These are phyloP conservation scores for Trichoderma sp. DNA, from an alignment of 2,329 filamentous ascomycete genomes.

Conservation along the genomic window DNA sequence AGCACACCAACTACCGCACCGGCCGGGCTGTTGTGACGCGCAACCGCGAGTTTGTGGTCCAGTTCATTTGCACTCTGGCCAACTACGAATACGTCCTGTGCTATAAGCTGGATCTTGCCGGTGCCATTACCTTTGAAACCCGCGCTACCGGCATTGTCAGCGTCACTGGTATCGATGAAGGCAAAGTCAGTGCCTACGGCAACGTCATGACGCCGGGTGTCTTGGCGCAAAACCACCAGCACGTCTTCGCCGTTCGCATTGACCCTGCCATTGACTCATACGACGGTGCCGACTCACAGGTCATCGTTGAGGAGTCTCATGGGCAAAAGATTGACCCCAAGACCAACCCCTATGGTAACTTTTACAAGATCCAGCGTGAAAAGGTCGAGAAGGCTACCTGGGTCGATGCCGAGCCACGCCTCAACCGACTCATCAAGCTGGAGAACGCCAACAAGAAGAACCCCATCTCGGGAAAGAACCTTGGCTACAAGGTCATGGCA, in stretches of 20 bases:
- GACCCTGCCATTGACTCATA: conserved; percentile 62
- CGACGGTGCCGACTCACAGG: conserved; percentile 49
- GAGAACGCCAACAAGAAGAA: conserved; percentile 50
- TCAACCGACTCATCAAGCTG: conserved; percentile 53
- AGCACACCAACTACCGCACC: conserved; percentile 70
- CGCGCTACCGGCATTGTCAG: conserved; percentile 67
- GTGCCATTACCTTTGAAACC: conserved; percentile 61
- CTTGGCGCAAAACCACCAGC: conserved; percentile 69
- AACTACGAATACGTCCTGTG: conserved; percentile 68
- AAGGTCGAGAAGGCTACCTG: conserved; percentile 48
- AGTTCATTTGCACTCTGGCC: conserved; percentile 67
- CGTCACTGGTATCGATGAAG: conserved; percentile 59
- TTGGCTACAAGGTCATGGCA: conserved; percentile 52
- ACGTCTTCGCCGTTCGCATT: conserved; percentile 66
- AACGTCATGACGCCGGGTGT: conserved; percentile 65
- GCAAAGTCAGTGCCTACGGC: conserved; percentile 54
- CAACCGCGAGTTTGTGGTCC: conserved; percentile 63
- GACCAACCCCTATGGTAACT: conserved; percentile 63
- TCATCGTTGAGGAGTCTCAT: conserved; percentile 45
- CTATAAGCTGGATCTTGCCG: conserved; percentile 61
- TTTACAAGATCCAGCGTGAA: conserved; percentile 56
- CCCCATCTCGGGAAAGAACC: conserved; percentile 48
- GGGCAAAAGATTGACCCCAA: conserved; percentile 44
- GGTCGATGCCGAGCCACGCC: conserved; percentile 54
- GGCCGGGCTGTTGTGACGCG: conserved; percentile 61